These are phyloP conservation scores for Oryza longistaminata DNA, from an alignment of 176 grass and related monocot species.

Conservation along the genomic window DNA sequence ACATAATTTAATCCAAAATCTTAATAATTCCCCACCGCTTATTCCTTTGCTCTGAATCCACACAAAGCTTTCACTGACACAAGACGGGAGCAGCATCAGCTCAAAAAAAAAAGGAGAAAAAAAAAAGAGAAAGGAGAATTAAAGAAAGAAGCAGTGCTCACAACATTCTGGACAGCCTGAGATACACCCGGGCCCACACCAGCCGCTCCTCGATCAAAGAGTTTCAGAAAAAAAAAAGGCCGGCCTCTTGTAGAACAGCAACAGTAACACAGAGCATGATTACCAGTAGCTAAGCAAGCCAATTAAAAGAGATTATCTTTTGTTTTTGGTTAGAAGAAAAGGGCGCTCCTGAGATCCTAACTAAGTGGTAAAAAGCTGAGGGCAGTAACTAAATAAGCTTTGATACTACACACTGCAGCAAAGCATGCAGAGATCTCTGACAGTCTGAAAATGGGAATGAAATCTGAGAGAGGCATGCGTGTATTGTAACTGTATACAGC, in stretches of 20 bases:
- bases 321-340: background rate
- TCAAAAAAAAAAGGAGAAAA: background rate
- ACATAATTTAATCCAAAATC: conserved; percentile 38
- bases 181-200: conserved; percentile 35
- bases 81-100: background rate
- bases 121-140: background rate
- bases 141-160: conserved; percentile 1
- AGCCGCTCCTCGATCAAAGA: conserved; percentile 13
- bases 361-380: background rate
- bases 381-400: background rate
- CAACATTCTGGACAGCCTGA: conserved; percentile 30
- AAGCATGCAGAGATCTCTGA: conserved; percentile 17
- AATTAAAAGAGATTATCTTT: background rate
- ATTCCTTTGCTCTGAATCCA: conserved; percentile 28
- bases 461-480: background rate
- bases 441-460: conserved; percentile 6
- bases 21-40: background rate
- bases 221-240: conserved; percentile 13
- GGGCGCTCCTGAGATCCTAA: background rate
- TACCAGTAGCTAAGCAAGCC: conserved; percentile 5
- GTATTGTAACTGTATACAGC: background rate
- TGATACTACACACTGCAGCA: conserved; percentile 12
- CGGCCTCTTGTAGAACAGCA: conserved; percentile 9
- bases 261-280: conserved; percentile 24
- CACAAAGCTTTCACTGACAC: background rate